Evolutionary conservation across 495 filamentous ascomycete genomes (phyloP).

Genomic region (Neurospora sp.): DNA sequence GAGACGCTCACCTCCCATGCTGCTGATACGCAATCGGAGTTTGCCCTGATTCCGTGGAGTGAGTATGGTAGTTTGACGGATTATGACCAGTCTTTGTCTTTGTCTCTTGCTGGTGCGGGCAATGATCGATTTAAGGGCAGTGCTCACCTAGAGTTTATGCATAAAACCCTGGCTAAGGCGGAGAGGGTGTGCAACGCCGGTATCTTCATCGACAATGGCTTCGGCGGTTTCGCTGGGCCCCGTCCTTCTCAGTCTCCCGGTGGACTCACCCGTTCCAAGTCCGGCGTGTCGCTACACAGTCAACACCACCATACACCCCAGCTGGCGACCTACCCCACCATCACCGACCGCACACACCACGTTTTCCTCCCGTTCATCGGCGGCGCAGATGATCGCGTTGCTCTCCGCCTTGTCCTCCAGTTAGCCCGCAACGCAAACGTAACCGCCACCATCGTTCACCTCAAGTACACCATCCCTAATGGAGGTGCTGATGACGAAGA

Average conservation of each 20-base stretch:
- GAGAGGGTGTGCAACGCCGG: constrained; percentile 51
- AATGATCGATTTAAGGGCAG: constrained; percentile 41
- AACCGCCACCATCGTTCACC: constrained; percentile 57
- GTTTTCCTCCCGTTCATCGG: constrained; percentile 85
- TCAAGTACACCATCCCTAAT: constrained; percentile 21
- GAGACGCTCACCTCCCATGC: constrained; percentile 63
- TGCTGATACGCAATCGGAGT: constrained; percentile 58
- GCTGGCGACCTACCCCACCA: constrained; percentile 29
- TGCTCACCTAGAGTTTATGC: constrained; percentile 57
- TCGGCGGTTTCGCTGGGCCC: constrained; percentile 37
- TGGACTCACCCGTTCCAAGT: constrained; percentile 37
- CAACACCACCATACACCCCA: constrained; percentile 20
- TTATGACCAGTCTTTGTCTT: constrained; percentile 31
- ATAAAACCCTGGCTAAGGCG: constrained; percentile 48
- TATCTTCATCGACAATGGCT: constrained; percentile 73
- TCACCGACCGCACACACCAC: constrained; percentile 64
- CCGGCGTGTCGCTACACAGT: constrained; percentile 49
- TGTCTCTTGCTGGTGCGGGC: constrained; percentile 23
- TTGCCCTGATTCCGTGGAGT: constrained; percentile 86
- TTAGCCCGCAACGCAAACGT: constrained; percentile 67
- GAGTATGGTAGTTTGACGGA: constrained; percentile 70
- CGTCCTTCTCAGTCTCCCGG: constrained; percentile 21
- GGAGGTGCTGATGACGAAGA: constrained; percentile 30
- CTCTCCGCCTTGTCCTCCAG: constrained; percentile 72
- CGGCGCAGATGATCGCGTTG: constrained; percentile 72